These are phyloP conservation scores for Herpetospermum pedunculosum DNA, from an alignment of 306 rosid species.

Conservation along the genomic window DNA sequence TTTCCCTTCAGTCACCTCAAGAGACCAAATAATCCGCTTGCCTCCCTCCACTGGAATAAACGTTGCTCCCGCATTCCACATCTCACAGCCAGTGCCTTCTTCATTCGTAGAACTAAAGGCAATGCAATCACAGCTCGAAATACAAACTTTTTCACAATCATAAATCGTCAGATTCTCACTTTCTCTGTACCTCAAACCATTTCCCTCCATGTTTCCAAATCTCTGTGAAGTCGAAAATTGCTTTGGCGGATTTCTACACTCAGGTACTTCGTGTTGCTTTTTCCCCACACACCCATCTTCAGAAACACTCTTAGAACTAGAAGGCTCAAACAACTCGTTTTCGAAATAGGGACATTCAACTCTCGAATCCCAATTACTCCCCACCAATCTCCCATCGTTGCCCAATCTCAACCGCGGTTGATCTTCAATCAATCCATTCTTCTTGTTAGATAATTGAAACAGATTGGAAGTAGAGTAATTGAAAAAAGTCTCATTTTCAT, in stretches of 20 bases:
- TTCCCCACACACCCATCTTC: constrained; percentile 11
- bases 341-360: constrained; percentile 8
- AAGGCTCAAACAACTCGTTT: background rate
- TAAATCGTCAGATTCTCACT: constrained; percentile 6
- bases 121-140: constrained; percentile 12
- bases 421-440: background rate
- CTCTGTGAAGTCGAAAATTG: background rate
- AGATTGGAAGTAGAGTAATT: background rate
- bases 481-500: constrained; percentile 19
- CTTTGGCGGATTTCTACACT: constrained; percentile 4
- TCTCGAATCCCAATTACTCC: background rate
- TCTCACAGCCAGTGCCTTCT: constrained; percentile 16
- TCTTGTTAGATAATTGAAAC: too few species aligned
- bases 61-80: constrained; percentile 3
- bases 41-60: background rate
- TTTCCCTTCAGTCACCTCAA: background rate
- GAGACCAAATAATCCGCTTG: background rate
- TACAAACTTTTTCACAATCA: constrained; percentile 13
- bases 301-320: background rate
- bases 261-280: background rate
- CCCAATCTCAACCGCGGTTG: constrained; percentile 3
- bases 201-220: constrained; percentile 5
- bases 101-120: constrained; percentile 10
- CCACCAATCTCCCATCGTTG: background rate
- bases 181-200: background rate